Evolutionary conservation across 108 stramenopile species (phyloP), one percentile per base, ranked within the genome.

Genomic region (Cyclotella sp.): DNA sequence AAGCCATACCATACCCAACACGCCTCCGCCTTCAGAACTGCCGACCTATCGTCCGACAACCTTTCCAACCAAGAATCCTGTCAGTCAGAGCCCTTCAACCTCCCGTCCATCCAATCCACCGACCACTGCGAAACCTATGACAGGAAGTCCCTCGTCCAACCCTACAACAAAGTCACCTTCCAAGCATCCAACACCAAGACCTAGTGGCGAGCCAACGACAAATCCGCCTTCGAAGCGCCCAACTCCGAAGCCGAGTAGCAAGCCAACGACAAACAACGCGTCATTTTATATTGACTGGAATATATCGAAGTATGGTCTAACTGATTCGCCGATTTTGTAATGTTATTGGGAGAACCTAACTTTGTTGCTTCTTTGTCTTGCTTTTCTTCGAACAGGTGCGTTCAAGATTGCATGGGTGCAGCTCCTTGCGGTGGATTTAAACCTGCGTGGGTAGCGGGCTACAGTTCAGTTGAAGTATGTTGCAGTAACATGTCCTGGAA

Each of bases 401-500:
- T 72, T 29, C 72, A 72, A 62, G 59, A 62, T 43, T 72, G 72
- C 60, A 21, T 62, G 9, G 72, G 72, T 12, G 27, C 60, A n/a
- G 72, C 72, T 30, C 72, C 72, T 9, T 72, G 72, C 19, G 72
- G 60, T n/a, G 60, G 72, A 0, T 27, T 47, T 14, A 44, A 57
- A 51, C 26, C 43, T 30, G 6, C 46, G 3, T 72, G 72, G 72
- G 16, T n/a, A n/a, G 40, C 39, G 29, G 55, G 45, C 13, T 72
- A 72, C 18, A n/a, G 26, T 1, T 21, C 60, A 9, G 72, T 72
- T 61, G 39, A 61, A n/a, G 49, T 47, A 3, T 72, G 72, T 29
- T 72, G 72, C 60, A 44, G 46, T 47, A 72, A 24, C 13, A 60
- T 59, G 59, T 62, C 59, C 29, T 79, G 70, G 71, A 79, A 79